These are phyloP conservation scores for Escallonia rubra DNA, from an alignment of 129 eudicot genomes.

Conservation along the genomic window DNA sequence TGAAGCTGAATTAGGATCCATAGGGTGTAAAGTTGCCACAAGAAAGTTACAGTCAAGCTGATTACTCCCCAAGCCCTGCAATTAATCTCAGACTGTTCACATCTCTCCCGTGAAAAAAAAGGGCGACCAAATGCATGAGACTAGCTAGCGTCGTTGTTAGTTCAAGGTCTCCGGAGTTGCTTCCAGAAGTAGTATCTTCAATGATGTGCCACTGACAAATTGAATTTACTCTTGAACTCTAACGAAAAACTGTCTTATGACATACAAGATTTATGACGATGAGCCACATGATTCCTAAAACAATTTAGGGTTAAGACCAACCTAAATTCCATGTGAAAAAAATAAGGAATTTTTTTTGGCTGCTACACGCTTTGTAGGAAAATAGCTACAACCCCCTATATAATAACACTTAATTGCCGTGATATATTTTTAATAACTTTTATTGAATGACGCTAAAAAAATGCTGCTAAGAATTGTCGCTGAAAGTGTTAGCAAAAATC, in stretches of 20 bases:
- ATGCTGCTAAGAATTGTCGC: too few species aligned
- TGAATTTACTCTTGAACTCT: not conserved
- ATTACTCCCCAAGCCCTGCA: slow-evolving; percentile 23
- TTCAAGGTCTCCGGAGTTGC: not conserved
- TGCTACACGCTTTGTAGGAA: too few species aligned
- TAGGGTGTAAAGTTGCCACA: slow-evolving; percentile 25
- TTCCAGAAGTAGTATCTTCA: not conserved
- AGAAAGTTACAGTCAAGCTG: slow-evolving; percentile 7
- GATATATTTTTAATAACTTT: too few species aligned
- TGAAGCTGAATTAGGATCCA: slow-evolving; percentile 16
- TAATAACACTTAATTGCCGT: too few species aligned
- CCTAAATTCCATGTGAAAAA: too few species aligned
- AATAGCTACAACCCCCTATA: too few species aligned
- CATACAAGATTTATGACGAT: too few species aligned
- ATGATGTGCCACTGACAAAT: not conserved
- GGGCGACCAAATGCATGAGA: not conserved
- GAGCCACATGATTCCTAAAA: too few species aligned
- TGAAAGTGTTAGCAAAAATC: too few species aligned
- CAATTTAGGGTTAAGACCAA: too few species aligned
- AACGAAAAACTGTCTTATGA: not conserved
- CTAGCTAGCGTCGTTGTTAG: not conserved
- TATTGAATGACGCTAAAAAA: too few species aligned
- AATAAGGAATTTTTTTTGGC: too few species aligned
- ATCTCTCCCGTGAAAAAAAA: not conserved
- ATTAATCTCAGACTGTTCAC: not conserved